phyloP scores from a whole-genome alignment of 2,329 filamentous ascomycete species.

The Claviceps spartinae region DNA sequence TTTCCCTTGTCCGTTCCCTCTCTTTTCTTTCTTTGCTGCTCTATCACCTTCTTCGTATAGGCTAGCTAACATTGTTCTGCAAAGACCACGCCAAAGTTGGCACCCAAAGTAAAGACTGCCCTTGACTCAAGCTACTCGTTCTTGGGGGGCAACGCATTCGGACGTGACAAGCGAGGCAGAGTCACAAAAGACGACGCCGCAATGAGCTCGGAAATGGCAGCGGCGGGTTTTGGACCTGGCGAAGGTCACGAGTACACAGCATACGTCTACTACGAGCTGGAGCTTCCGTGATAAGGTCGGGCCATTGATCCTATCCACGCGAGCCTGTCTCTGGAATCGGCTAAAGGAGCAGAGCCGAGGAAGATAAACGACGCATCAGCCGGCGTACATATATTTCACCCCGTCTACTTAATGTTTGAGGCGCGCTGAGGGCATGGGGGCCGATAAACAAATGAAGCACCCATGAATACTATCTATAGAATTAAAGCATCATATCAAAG shows the following conservation, averaged over 20 bases:
- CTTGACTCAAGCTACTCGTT: slow-evolving; percentile 82
- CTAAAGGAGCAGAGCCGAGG: no score
- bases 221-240: slow-evolving; percentile 51
- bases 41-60: background rate
- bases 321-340: no score
- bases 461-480: background rate
- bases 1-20: background rate
- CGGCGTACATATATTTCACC: no score
- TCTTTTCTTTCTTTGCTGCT: background rate
- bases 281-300: slow-evolving; percentile 39
- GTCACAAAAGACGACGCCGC: slow-evolving; percentile 80
- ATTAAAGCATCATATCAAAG: background rate
- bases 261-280: slow-evolving; percentile 95
- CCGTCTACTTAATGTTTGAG: slow-evolving; percentile 7
- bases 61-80: background rate
- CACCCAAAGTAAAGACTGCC: slow-evolving; percentile 63
- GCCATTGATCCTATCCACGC: background rate
- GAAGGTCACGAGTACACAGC: slow-evolving; percentile 81
- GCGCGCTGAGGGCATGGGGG: background rate
- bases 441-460: background rate
- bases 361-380: no score
- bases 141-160: slow-evolving; percentile 86
- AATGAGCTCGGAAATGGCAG: slow-evolving; percentile 70
- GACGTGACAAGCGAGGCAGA: slow-evolving; percentile 83
- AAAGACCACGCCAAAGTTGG: slow-evolving; percentile 70